Percentiles rank a stretch among this genome's conserved stretches.
phyloP scores from a whole-genome alignment of 306 rosid species.

The Lupinus albus region DNA sequence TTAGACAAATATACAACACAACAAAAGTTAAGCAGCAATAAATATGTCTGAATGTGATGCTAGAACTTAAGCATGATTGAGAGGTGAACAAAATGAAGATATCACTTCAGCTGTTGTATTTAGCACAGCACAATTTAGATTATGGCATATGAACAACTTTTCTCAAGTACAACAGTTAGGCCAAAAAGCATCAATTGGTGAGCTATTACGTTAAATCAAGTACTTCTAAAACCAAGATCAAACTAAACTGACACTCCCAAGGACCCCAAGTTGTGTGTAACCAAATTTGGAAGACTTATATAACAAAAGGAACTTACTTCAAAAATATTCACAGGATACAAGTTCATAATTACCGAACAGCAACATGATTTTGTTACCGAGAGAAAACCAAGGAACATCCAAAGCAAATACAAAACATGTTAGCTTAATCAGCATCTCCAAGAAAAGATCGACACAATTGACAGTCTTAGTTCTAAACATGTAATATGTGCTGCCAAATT shows the following conservation, averaged over 20 bases:
- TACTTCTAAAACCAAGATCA: slow-evolving; percentile 14
- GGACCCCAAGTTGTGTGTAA: no score
- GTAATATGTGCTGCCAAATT: slow-evolving; percentile 9
- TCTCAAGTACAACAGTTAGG: slow-evolving; percentile 8
- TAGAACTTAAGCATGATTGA: slow-evolving; percentile 5
- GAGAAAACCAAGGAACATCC: slow-evolving; percentile 26
- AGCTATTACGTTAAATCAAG: background rate
- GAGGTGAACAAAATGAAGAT: slow-evolving; percentile 10
- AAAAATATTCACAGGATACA: no score
- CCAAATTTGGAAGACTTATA: no score
- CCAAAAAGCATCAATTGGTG: slow-evolving; percentile 7
- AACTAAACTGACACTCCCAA: slow-evolving; percentile 11
- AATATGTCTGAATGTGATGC: no score
- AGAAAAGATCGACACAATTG: slow-evolving; percentile 4
- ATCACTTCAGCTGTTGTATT: slow-evolving; percentile 23
- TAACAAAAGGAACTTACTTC: no score
- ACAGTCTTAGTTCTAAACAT: background rate
- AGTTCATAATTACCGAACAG: no score
- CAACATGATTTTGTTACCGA: background rate
- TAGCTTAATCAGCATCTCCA: background rate
- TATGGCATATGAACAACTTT: slow-evolving; percentile 14
- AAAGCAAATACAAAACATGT: slow-evolving; percentile 4
- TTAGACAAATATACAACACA: slow-evolving; percentile 14
- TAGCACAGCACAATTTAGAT: background rate
- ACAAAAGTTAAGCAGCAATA: slow-evolving; percentile 3